Evolutionary conservation across 2,329 filamentous ascomycete species (phyloP), one percentile per base, ranked within the genome.

Genomic region (Pleurostoma richardsiae): DNA sequence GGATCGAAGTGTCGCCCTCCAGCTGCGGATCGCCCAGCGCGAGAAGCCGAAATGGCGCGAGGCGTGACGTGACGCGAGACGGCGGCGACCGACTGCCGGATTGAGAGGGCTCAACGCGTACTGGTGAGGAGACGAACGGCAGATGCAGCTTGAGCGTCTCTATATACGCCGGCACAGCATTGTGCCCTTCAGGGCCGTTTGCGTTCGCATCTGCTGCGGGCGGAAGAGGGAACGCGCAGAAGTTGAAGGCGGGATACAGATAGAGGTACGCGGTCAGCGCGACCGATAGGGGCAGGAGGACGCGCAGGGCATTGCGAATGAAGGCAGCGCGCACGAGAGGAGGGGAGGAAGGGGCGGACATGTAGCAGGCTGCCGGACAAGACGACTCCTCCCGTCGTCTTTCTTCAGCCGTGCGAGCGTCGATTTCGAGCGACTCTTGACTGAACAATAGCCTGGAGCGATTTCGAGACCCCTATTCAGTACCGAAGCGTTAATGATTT

Each of bases 1-100:
- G 86, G 29, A 96, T 84, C 5, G 88, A 90, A 3, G 86, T 90
- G 62, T 96, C 89, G 57, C 92, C 92, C 69, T 97, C 92, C 45
- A 97, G 80, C 65, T 97, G 92, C 4, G 92, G 92, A 64, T 97
- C 92, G 50, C 88, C 92, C 27, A 97, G 80, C 1, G 90, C 83
- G 10, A 97, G 83, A 3, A 97, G 80, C 48, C 92, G 81, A 60
- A 97, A 96, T 1, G 90, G 89, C 4, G 90, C 88, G 30, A 63
- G 54, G 46, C 52, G 59, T 8, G 33, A n/a, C 33, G 8, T 8
- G 8, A 8, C 33, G 8, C 33, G 33, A n/a, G 33, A 36, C n/a
- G 8, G 33, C 8, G 8, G 8, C 8, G 8, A 8, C 30, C 42
- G 11, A 19, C 5, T 39, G 31, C 5, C 27, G 41, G 39, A 29